These are phyloP conservation scores for Neurospora discreta DNA, from an alignment of 495 filamentous ascomycete species.

Conservation along the genomic window DNA sequence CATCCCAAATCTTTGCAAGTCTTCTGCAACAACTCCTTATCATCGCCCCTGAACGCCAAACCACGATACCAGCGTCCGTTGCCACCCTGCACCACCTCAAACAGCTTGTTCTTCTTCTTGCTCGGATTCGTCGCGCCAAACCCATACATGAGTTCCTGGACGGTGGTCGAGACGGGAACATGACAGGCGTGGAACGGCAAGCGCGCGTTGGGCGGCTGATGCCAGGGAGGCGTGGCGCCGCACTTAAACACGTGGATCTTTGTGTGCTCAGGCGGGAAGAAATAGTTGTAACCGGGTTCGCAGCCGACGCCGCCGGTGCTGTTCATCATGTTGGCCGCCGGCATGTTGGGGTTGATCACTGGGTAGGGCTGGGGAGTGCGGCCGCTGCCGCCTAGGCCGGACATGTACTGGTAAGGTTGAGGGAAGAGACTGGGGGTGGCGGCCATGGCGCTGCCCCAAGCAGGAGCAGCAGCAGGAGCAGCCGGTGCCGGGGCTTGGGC, in stretches of 20 bases:
- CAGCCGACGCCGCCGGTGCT: slow-evolving; percentile 43
- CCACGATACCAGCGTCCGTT: slow-evolving; percentile 29
- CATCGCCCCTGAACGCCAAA: slow-evolving; percentile 18
- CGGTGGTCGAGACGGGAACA: slow-evolving; percentile 29
- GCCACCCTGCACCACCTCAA: slow-evolving; percentile 29
- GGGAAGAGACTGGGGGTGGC: neutral
- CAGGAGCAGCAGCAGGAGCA: neutral
- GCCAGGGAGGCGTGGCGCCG: slow-evolving; percentile 30
- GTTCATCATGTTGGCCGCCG: slow-evolving; percentile 44
- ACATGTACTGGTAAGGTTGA: slow-evolving; percentile 10
- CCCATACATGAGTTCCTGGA: slow-evolving; percentile 33
- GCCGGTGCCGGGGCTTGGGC: neutral
- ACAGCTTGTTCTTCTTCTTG: slow-evolving; percentile 29
- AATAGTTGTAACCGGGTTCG: slow-evolving; percentile 42
- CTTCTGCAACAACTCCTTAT: slow-evolving; percentile 11
- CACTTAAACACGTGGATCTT: slow-evolving; percentile 38
- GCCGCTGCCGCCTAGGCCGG: slow-evolving; percentile 6
- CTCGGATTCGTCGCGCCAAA: slow-evolving; percentile 34
- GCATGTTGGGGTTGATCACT: slow-evolving; percentile 34
- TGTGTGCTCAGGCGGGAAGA: slow-evolving; percentile 36
- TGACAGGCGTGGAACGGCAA: slow-evolving; percentile 26
- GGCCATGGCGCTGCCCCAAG: slow-evolving; percentile 6
- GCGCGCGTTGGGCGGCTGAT: slow-evolving; percentile 13
- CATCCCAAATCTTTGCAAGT: slow-evolving; percentile 27
- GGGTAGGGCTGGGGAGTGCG: slow-evolving; percentile 26